These are phyloP conservation scores for Mrakia frigida DNA, from an alignment of 768 basidiomycete species.

Conservation along the genomic window DNA sequence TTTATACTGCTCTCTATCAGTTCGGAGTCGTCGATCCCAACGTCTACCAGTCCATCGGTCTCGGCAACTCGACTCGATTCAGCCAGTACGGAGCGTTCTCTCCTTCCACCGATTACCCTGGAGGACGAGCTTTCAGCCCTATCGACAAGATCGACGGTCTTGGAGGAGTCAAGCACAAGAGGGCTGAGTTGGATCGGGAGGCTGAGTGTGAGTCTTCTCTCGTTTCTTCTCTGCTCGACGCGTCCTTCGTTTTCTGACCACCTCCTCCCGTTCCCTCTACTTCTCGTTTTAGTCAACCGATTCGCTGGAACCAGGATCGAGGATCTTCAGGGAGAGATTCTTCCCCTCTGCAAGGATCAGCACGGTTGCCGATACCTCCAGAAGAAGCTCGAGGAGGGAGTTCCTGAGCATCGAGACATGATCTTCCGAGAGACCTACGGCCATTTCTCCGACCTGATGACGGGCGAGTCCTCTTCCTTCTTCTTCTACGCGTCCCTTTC, in stretches of 20 bases:
- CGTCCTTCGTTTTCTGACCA: not conserved
- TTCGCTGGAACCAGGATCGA: conserved; percentile 94
- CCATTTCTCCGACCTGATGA: conserved; percentile 98
- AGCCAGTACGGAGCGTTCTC: conserved; percentile 40
- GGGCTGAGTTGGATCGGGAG: conserved; percentile 77
- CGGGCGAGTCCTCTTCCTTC: conserved; percentile 53
- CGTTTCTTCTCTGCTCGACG: too few species aligned
- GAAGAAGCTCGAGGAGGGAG: conserved; percentile 96
- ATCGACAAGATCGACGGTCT: conserved; percentile 80
- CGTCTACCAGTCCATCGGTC: conserved; percentile 33
- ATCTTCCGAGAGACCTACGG: conserved; percentile 98
- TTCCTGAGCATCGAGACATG: conserved; percentile 95
- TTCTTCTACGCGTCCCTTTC: conserved; percentile 27
- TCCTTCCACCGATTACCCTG: conserved; percentile 37
- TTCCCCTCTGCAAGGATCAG: conserved; percentile 93
- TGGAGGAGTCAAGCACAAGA: conserved; percentile 89
- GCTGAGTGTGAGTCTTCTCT: conserved; percentile 54
- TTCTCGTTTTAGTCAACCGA: conserved; percentile 68
- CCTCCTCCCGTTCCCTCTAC: not conserved
- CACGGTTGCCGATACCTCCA: conserved; percentile 97
- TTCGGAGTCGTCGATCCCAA: conserved; percentile 34
- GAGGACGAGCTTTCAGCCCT: conserved; percentile 52
- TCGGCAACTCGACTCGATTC: conserved; percentile 23
- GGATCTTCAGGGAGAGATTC: conserved; percentile 91
- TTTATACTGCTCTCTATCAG: not conserved